Base-by-base conservation (phyloP, 352 stramenopile genomes). In the Pythium brachiatum region DNA sequence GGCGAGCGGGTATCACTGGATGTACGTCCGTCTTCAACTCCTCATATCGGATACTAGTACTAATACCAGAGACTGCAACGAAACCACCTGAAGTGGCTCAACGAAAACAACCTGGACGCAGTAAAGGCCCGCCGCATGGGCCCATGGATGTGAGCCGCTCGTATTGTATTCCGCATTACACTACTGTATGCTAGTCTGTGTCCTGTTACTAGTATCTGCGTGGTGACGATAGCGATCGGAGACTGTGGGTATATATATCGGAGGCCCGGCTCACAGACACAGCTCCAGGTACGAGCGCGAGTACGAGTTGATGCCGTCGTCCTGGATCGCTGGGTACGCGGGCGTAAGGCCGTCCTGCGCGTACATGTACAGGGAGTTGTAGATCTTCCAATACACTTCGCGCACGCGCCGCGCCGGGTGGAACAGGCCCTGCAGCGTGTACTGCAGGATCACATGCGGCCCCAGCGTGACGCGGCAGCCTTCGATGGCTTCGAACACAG, bases 341-440 rank as follows among this genome's bases (percentile, higher is more conserved):
- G 97, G 88, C n/a, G 97, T 98, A 38, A 99, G 84, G 9, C 90
- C 92, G 77, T 99, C 97, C 43, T 97, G 88, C 21, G 93, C 86
- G 74, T 99, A 99, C 76, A 99, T 99, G 82, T 99, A 99, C 18
- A 99, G 83, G 64, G 96, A 98, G 76, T 99, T 99, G 88, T 99
- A 99, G 53, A 99, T 94, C 77, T 99, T 99, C 98, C 97, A 99
- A 74, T 99, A 99, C 26, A 99, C 96, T 69, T 99, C 97, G 32
- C 98, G 94, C 34, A 99, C 98, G 54, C 96, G 95, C 15, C 97
- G 83, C 27, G 98, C 97, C 18, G 98, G 97, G 74, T 99, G 98
- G 74, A 99, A 99, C 7, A 99, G 78, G 15, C 97, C 98, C 68
- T 99, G 97, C 9, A 99, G 70, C 44, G 97, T 92, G 70, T 99